Percentiles rank a stretch among this genome's conserved stretches.
Evolutionary conservation across 169 alveolate species (phyloP).

Genomic region (Cryptosporidium meleagridis): DNA sequence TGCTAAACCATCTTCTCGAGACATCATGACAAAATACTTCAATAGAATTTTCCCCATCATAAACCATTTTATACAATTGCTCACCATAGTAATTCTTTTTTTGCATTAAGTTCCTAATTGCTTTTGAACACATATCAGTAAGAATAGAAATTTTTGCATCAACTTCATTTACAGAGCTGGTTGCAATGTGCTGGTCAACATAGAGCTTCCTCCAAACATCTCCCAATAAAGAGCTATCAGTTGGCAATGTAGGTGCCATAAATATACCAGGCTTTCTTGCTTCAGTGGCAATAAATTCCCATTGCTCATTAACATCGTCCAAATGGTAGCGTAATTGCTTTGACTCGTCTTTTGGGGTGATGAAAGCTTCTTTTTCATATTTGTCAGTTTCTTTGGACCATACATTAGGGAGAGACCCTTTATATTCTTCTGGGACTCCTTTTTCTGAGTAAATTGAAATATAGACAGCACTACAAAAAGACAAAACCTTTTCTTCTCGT

Average conservation of each 20-base stretch:
- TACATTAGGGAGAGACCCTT: not conserved
- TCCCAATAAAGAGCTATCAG: slow-evolving; percentile 59
- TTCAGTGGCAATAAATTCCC: slow-evolving; percentile 55
- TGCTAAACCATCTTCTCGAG: slow-evolving; percentile 55
- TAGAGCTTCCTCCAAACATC: slow-evolving; percentile 52
- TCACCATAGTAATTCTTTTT: slow-evolving; percentile 58
- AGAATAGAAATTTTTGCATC: slow-evolving; percentile 39
- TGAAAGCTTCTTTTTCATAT: slow-evolving; percentile 49
- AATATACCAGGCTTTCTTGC: slow-evolving; percentile 57
- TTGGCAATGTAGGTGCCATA: slow-evolving; percentile 57
- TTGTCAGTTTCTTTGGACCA: slow-evolving; percentile 48
- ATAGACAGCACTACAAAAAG: slow-evolving; percentile 55
- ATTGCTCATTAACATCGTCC: slow-evolving; percentile 62
- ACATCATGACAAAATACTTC: slow-evolving; percentile 36
- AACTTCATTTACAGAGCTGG: slow-evolving; percentile 38
- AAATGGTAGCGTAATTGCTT: not conserved
- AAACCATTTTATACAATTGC: slow-evolving; percentile 26
- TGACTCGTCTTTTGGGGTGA: slow-evolving; percentile 16
- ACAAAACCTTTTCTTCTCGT: slow-evolving; percentile 57
- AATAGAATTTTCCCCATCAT: slow-evolving; percentile 40
- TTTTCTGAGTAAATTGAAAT: slow-evolving; percentile 50
- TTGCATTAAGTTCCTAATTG: not conserved
- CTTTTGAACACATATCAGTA: slow-evolving; percentile 39
- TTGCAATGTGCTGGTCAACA: slow-evolving; percentile 30
- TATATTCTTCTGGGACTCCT: slow-evolving; percentile 43